Base-by-base conservation (phyloP, 2,329 filamentous ascomycete species). In the Trichothecium roseum region DNA sequence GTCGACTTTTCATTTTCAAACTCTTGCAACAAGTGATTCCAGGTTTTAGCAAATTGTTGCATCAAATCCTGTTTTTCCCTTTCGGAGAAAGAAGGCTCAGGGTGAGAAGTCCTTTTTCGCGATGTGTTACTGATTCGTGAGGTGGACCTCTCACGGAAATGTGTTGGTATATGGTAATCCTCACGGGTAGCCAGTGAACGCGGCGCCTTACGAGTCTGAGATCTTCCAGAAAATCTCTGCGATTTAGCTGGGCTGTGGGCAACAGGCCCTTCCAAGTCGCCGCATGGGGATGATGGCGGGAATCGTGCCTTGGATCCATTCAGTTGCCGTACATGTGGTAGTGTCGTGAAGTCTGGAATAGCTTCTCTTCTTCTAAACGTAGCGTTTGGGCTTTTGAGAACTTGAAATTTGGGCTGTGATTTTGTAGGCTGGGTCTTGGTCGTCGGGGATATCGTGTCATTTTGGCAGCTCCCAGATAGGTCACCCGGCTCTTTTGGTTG, bases 111-210 rank as follows among this genome's bases (percentile, higher is more conserved):
- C 34, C 52, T 41, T 36, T 54, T 59, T 26, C 37, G 50, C 4
- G 55, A 57, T 6, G 57, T 51, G 20, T 58, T 58, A 37, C 55
- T 60, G 7, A 47, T 41, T 18, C 47, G 42, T 3, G 56, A 57
- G 14, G 41, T 34, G 28, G 17, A n/a, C 28, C 16, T 30, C 28
- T 15, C 17, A 14, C 20, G 20, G 10, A 6, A 10, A 24, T 24
- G 6, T 24, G 20, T 6, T 6, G 20, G 10, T 10, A 24, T 6
- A 10, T 10, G 20, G 6, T 24, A 10, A 24, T 24, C 20, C 20
- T 24, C 20, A 10, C 6, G 20, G 6, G 20, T 6, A 24, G 20
- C 6, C 20, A 24, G 6, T 6, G 10, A 24, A 6, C 20, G 20
- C 20, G 20, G 20, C 10, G 10, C 10, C 6, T 24, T 6, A 6